phyloP scores from a whole-genome alignment of 2,329 filamentous ascomycete genomes.

The Xylaria sp. region DNA sequence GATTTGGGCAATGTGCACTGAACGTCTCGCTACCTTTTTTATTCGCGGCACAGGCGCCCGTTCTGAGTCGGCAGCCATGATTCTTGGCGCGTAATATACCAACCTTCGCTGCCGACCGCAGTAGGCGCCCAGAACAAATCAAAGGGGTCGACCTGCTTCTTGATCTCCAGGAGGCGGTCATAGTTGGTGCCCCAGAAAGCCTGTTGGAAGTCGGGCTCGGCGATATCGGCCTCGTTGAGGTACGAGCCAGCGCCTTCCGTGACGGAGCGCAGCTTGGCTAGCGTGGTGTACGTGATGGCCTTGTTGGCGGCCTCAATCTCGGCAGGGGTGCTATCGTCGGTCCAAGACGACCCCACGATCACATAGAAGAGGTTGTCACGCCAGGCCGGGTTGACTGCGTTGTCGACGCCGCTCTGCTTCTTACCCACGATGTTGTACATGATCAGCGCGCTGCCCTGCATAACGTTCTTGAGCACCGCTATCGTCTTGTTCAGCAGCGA shows the following conservation, averaged over 20 bases:
- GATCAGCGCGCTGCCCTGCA: slow-evolving; percentile 33
- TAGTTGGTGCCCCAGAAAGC: slow-evolving; percentile 37
- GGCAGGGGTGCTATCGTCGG: slow-evolving; percentile 23
- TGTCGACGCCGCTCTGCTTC: slow-evolving; percentile 22
- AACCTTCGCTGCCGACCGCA: slow-evolving; percentile 37
- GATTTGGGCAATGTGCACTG: too few species aligned
- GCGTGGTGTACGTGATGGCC: slow-evolving; percentile 34
- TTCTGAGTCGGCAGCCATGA: slow-evolving; percentile 34
- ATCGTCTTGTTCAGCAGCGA: slow-evolving; percentile 25
- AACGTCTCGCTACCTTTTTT: background rate
- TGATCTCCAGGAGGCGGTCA: slow-evolving; percentile 30
- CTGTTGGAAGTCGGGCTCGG: slow-evolving; percentile 35
- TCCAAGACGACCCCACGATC: slow-evolving; percentile 39
- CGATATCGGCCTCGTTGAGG: slow-evolving; percentile 37
- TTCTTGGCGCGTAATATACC: slow-evolving; percentile 30
- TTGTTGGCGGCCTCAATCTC: slow-evolving; percentile 37
- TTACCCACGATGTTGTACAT: slow-evolving; percentile 38
- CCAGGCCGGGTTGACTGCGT: slow-evolving; percentile 50
- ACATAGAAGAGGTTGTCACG: slow-evolving; percentile 45
- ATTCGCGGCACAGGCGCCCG: slow-evolving; percentile 33
- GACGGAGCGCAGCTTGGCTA: slow-evolving; percentile 40
- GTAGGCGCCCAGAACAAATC: slow-evolving; percentile 36
- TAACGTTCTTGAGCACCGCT: slow-evolving; percentile 18
- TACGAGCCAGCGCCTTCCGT: slow-evolving; percentile 33
- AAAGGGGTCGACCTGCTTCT: slow-evolving; percentile 34